Evolutionary conservation across 2,329 filamentous ascomycete genomes (phyloP).

Genomic region (Lachnellula subtilissima): DNA sequence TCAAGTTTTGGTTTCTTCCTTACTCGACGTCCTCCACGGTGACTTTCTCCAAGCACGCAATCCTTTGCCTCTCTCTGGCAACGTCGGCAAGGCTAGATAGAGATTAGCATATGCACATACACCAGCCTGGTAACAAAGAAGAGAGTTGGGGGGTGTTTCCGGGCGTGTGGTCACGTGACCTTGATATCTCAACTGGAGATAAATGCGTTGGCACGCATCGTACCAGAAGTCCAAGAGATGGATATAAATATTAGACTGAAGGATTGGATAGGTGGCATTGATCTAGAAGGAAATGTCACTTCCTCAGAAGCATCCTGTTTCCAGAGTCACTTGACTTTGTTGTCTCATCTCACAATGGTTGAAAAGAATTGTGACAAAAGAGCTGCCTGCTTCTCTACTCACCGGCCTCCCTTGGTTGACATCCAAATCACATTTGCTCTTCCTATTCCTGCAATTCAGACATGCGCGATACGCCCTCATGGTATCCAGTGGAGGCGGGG

Average conservation of each 20-base stretch:
- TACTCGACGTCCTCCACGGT: constrained; percentile 30
- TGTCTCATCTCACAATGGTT: no score
- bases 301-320: not conserved
- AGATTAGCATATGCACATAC: not conserved
- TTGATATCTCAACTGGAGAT: not conserved
- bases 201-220: not conserved
- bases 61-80: constrained; percentile 31
- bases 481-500: constrained; percentile 21
- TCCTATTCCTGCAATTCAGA: constrained; percentile 30
- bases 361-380: not conserved
- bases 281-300: no score
- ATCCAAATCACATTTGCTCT: constrained; percentile 32
- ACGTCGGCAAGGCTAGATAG: constrained; percentile 29
- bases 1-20: constrained; percentile 29
- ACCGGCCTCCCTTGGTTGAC: constrained; percentile 29
- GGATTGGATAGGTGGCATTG: no score
- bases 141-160: no score
- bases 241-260: no score
- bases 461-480: constrained; percentile 33
- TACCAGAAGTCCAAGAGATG: no score
- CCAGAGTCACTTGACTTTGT: not conserved
- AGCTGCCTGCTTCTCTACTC: constrained; percentile 3
- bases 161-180: not conserved
- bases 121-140: no score
- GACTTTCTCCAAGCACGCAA: constrained; percentile 30